Conservation (phyloP, 75 land plant genomes). For the Azolla pinnata region DNA sequence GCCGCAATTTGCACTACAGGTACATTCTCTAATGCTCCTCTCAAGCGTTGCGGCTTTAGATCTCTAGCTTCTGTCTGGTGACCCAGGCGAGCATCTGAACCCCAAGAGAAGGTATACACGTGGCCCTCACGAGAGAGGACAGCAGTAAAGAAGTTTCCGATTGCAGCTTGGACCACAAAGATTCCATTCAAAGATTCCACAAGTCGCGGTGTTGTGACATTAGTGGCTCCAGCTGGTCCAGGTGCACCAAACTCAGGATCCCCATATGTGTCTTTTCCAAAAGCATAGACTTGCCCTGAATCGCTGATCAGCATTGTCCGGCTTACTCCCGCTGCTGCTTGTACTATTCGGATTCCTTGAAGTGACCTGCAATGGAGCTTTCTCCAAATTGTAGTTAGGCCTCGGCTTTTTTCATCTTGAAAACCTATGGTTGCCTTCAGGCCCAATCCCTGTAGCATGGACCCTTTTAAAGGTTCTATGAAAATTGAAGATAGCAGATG, state of each 20-base stretch:
- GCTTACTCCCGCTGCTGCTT: constrained; percentile 72
- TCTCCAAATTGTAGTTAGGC: not conserved
- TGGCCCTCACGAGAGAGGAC: constrained; percentile 71
- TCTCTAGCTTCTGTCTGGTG: constrained; percentile 71
- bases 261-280: constrained; percentile 88
- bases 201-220: constrained; percentile 46
- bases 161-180: constrained; percentile 82
- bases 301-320: constrained; percentile 82
- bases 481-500: no score
- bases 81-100: constrained; percentile 56
- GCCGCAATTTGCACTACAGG: constrained; percentile 95
- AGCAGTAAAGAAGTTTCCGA: constrained; percentile 91
- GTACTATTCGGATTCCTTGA: constrained; percentile 65
- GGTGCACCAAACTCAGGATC: constrained; percentile 62
- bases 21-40: constrained; percentile 59
- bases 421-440: not conserved
- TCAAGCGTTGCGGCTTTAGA: constrained; percentile 46
- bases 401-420: not conserved
- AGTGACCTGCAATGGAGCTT: constrained; percentile 44
- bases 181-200: constrained; percentile 69
- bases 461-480: no score
- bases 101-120: constrained; percentile 88
- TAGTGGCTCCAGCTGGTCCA: constrained; percentile 34
- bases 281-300: constrained; percentile 66
- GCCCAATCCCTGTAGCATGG: no score